phyloP scores from a whole-genome alignment of 768 basidiomycete species.

The Podaxis mareebaensis region DNA sequence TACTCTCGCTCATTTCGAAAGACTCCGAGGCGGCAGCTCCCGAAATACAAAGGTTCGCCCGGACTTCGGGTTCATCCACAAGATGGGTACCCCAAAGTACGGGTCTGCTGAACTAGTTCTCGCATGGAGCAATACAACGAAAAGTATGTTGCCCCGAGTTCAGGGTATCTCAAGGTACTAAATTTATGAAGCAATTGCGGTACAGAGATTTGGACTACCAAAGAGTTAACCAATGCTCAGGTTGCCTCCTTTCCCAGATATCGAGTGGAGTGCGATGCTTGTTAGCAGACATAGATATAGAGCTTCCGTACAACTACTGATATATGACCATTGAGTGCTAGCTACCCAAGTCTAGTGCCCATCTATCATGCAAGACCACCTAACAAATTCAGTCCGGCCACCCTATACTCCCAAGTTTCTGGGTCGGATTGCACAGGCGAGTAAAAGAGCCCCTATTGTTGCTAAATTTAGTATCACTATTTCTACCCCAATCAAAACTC shows the following conservation, averaged over 20 bases:
- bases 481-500: not conserved
- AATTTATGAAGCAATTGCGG: conserved; percentile 7
- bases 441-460: no score
- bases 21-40: no score
- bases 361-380: not conserved
- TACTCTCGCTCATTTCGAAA: no score
- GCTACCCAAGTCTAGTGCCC: not conserved
- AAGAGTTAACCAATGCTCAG: not conserved
- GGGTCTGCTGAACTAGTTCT: not conserved
- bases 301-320: not conserved
- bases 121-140: not conserved
- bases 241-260: not conserved
- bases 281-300: not conserved
- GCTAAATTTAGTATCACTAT: not conserved
- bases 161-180: conserved; percentile 6
- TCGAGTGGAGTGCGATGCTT: not conserved
- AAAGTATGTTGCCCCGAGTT: not conserved
- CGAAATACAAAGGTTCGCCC: no score
- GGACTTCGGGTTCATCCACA: no score
- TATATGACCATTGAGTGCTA: not conserved
- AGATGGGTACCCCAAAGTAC: not conserved
- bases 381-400: not conserved
- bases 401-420: not conserved
- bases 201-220: conserved; percentile 1
- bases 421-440: not conserved